Evolutionary conservation across 2,329 filamentous ascomycete genomes (phyloP), one percentile per base, ranked within the genome.

Genomic region (Chaetomiaceae sp.): DNA sequence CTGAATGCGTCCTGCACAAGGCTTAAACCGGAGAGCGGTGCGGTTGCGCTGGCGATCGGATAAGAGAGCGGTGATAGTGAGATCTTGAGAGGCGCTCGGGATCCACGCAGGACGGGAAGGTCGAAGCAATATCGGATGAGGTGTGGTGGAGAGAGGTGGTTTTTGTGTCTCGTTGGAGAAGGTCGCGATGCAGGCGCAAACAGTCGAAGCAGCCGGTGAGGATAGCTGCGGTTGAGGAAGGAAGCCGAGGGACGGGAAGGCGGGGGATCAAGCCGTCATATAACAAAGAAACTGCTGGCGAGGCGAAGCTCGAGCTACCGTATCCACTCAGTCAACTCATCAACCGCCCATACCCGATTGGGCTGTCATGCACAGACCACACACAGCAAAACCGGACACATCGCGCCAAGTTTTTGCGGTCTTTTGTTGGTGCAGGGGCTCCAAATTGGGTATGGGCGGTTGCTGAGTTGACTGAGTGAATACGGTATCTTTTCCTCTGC

Each of bases 31-130:
- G 54, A 29, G 23, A 9, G 11, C 15, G 45, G 25, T 52, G 52
- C 47, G 19, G 52, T 51, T 51, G 44, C 47, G 40, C 23, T 25
- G 47, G 25, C 27, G 47, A 55, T 47, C 47, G 47, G n/a, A 47
- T 47, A 37, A 51, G 43, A 27, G 8, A 31, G 3, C 12, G 27
- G 23, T 40, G 43, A 34, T 36, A 11, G 29, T 15, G 47, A 14
- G 36, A 39, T 29, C 25, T 20, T 12, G 38, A 29, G 9, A 25
- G n/a, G 3, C 20, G 44, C n/a, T 11, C 14, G 15, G 12, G 19
- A 34, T 27, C 34, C 36, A 48, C 34, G 34, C 46, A 40, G 33
- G 36, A 27, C 27, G 22, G 34, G 46, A 48, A 14, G 22, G 46
- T n/a, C 23, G 33, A 17, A n/a, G 46, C 20, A 47, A 29, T 47